These are phyloP conservation scores for Gossypioides kirkii DNA, from an alignment of 345 rosid species.

Conservation along the genomic window DNA sequence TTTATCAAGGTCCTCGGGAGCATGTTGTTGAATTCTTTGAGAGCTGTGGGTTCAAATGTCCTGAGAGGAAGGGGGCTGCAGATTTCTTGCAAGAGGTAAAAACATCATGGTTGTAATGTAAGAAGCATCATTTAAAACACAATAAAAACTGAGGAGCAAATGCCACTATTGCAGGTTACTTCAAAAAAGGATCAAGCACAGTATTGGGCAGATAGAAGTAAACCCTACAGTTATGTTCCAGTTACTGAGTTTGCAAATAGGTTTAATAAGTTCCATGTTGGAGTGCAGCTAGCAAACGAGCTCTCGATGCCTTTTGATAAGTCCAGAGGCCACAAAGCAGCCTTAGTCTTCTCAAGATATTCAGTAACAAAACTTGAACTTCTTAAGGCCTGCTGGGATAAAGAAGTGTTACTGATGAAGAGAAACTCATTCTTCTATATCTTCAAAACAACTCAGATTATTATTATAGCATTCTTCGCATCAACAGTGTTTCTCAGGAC, in stretches of 20 bases:
- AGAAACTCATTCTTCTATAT: slow-evolving; percentile 65
- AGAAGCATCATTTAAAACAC: neutral
- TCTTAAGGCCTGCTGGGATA: slow-evolving; percentile 67
- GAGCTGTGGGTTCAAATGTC: slow-evolving; percentile 66
- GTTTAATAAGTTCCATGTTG: slow-evolving; percentile 67
- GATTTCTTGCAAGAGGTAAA: slow-evolving; percentile 91
- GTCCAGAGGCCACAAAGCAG: slow-evolving; percentile 57
- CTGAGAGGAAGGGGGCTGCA: slow-evolving; percentile 79
- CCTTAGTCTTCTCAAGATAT: slow-evolving; percentile 54
- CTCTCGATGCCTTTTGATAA: slow-evolving; percentile 61
- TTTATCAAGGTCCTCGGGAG: slow-evolving; percentile 80
- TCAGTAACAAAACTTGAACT: slow-evolving; percentile 56
- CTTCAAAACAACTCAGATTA: slow-evolving; percentile 62
- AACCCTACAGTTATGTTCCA: slow-evolving; percentile 54
- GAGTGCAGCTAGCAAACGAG: slow-evolving; percentile 43
- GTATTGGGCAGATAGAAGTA: slow-evolving; percentile 60
- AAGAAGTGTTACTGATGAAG: slow-evolving; percentile 62
- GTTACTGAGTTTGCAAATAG: slow-evolving; percentile 51
- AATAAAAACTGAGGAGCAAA: neutral
- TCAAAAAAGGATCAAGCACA: slow-evolving; percentile 89
- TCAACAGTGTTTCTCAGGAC: slow-evolving; percentile 61
- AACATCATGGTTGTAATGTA: neutral
- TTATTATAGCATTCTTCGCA: slow-evolving; percentile 44
- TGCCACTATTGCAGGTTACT: slow-evolving; percentile 46
- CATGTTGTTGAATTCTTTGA: slow-evolving; percentile 58